phyloP scores from a whole-genome alignment of 257 asterid genomes.

The Striga asiatica region DNA sequence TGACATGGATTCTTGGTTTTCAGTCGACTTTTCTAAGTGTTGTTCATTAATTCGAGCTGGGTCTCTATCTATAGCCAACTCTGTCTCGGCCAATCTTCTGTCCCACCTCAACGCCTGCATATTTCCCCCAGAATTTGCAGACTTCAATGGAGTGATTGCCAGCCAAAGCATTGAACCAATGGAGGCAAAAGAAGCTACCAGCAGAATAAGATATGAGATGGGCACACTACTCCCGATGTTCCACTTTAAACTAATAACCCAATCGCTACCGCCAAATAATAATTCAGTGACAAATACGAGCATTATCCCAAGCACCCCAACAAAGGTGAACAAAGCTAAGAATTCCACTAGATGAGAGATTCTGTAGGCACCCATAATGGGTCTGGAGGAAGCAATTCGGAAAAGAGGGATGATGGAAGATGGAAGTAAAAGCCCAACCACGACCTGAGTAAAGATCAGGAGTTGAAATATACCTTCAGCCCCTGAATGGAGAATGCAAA shows the following conservation, averaged over 20 bases:
- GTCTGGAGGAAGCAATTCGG: conserved; percentile 74
- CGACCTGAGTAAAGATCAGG: conserved; percentile 68
- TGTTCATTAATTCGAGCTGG: conserved; percentile 28
- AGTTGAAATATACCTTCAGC: conserved; percentile 85
- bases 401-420: conserved; percentile 84
- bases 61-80: conserved; percentile 23
- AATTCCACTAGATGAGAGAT: conserved; percentile 53
- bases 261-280: conserved; percentile 83
- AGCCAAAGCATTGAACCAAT: conserved; percentile 75
- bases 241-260: conserved; percentile 83
- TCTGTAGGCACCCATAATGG: conserved; percentile 67
- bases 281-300: conserved; percentile 68
- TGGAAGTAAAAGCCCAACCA: conserved; percentile 85
- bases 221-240: conserved; percentile 50
- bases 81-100: conserved; percentile 15
- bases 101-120: conserved; percentile 40
- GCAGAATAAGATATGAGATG: conserved; percentile 52
- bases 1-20: conserved; percentile 26
- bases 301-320: conserved; percentile 65
- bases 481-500: conserved; percentile 73
- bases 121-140: conserved; percentile 48
- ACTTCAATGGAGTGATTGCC: conserved; percentile 76
- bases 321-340: conserved; percentile 42
- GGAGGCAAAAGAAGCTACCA: conserved; percentile 45
- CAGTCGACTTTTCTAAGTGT: conserved; percentile 26